Percentiles rank a stretch among this genome's conserved stretches.
Conservation (phyloP, 257 asterid species). For the Solanum raphanifolium region DNA sequence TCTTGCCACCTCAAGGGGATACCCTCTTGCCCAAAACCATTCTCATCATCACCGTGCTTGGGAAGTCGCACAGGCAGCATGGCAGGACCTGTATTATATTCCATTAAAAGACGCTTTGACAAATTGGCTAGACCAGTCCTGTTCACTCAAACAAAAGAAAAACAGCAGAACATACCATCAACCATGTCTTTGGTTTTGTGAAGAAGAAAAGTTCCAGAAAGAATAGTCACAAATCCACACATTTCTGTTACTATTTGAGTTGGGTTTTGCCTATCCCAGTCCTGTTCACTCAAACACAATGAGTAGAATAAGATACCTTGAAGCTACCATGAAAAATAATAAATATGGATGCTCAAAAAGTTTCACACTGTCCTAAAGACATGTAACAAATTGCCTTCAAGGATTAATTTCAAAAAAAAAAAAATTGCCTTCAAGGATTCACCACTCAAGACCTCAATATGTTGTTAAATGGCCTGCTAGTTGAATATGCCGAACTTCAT, state of each 20-base stretch:
- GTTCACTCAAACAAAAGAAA: background rate
- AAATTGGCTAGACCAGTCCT: background rate
- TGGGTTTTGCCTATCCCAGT: conserved; percentile 91
- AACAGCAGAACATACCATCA: conserved; percentile 28
- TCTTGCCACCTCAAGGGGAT: conserved; percentile 73
- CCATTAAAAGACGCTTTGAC: background rate
- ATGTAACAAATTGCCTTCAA: background rate
- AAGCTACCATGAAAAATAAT: background rate
- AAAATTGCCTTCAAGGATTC: background rate
- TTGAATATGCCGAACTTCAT: background rate
- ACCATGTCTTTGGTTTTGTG: conserved; percentile 97
- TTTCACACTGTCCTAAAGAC: background rate
- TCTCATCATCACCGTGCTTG: conserved; percentile 49
- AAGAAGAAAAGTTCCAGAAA: conserved; percentile 91
- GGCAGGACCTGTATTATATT: conserved; percentile 25
- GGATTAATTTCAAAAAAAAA: background rate
- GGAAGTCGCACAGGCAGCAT: conserved; percentile 25
- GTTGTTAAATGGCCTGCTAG: background rate
- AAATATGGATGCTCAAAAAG: background rate
- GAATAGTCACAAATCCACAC: conserved; percentile 95
- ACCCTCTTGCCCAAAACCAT: conserved; percentile 65
- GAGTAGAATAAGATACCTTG: background rate
- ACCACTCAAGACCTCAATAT: background rate
- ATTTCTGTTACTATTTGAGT: conserved; percentile 89
- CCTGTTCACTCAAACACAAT: conserved; percentile 33